Evolutionary conservation across 2,329 filamentous ascomycete genomes (phyloP).

Genomic region (Penicillium sp.): DNA sequence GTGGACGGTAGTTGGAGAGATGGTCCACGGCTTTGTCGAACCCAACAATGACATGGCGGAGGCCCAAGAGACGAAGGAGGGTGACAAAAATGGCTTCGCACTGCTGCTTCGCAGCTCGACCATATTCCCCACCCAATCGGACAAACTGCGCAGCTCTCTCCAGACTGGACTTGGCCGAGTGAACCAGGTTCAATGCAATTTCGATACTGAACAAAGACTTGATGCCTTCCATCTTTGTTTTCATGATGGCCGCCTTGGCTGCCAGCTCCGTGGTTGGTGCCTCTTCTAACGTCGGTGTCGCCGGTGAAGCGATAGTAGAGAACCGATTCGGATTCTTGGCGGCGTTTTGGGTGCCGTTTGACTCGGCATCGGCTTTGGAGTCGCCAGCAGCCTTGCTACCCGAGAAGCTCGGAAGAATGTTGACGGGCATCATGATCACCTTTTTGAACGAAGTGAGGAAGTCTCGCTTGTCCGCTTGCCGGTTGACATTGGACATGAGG

Average conservation of each 20-base stretch:
- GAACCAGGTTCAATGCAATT: slow-evolving; percentile 84
- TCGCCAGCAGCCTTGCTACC: slow-evolving; percentile 58
- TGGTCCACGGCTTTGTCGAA: slow-evolving; percentile 93
- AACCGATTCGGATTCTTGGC: slow-evolving; percentile 40
- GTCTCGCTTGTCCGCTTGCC: slow-evolving; percentile 93
- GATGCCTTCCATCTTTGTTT: slow-evolving; percentile 89
- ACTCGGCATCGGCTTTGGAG: slow-evolving; percentile 28
- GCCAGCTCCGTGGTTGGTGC: slow-evolving; percentile 88
- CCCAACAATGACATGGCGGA: slow-evolving; percentile 84
- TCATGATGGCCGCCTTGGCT: slow-evolving; percentile 97
- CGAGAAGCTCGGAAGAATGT: slow-evolving; percentile 73
- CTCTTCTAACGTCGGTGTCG: slow-evolving; percentile 54
- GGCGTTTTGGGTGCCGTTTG: slow-evolving; percentile 20
- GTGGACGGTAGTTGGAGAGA: slow-evolving; percentile 86
- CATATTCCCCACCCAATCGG: slow-evolving; percentile 73
- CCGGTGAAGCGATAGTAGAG: slow-evolving; percentile 40
- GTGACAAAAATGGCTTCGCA: slow-evolving; percentile 87
- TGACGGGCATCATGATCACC: slow-evolving; percentile 98
- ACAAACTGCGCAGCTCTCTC: slow-evolving; percentile 85
- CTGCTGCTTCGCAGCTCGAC: slow-evolving; percentile 81
- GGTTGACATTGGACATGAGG: slow-evolving; percentile 92
- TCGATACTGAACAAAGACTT: slow-evolving; percentile 95
- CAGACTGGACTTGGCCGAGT: slow-evolving; percentile 82
- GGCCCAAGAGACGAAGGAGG: slow-evolving; percentile 80
- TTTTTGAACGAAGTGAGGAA: slow-evolving; percentile 97